These are phyloP conservation scores for Peniophora sp. DNA, from an alignment of 1,284 basidiomycete genomes.

Conservation along the genomic window DNA sequence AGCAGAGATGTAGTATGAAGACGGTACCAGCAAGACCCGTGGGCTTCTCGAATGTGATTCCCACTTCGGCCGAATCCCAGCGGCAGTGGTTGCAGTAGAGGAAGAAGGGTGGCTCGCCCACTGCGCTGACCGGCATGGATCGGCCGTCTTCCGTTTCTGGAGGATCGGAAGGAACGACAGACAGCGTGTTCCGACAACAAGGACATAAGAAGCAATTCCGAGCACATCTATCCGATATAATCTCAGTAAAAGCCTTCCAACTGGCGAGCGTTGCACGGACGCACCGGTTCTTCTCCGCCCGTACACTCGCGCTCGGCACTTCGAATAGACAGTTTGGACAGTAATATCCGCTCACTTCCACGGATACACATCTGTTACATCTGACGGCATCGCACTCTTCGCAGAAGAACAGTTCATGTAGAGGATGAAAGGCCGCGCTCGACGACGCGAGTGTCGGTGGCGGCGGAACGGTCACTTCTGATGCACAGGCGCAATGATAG, in stretches of 20 bases:
- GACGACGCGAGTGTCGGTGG: slow-evolving; percentile 69
- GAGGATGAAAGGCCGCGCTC: slow-evolving; percentile 64
- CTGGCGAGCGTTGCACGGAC: slow-evolving; percentile 8
- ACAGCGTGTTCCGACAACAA: slow-evolving; percentile 81
- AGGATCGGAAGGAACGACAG: slow-evolving; percentile 83
- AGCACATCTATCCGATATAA: slow-evolving; percentile 64
- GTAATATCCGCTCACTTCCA: slow-evolving; percentile 94
- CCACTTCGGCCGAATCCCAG: slow-evolving; percentile 91
- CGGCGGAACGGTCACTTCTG: slow-evolving; percentile 54
- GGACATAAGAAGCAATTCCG: slow-evolving; percentile 97
- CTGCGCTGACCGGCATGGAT: slow-evolving; percentile 36
- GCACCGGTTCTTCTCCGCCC: slow-evolving; percentile 91
- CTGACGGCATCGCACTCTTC: slow-evolving; percentile 95
- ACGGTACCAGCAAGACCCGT: slow-evolving; percentile 82
- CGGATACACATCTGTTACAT: slow-evolving; percentile 85
- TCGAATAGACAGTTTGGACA: slow-evolving; percentile 99
- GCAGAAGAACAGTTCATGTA: slow-evolving; percentile 90
- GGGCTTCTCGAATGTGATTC: slow-evolving; percentile 92
- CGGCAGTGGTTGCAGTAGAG: slow-evolving; percentile 88
- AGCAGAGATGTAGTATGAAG: slow-evolving; percentile 4
- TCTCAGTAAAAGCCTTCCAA: not conserved
- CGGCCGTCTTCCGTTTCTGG: slow-evolving; percentile 52
- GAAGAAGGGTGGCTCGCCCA: slow-evolving; percentile 84
- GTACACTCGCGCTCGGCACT: slow-evolving; percentile 92
- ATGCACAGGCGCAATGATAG: slow-evolving; percentile 70